These are phyloP conservation scores for Elaeis guineensis DNA, from an alignment of 176 grass and related monocot species.

Conservation along the genomic window DNA sequence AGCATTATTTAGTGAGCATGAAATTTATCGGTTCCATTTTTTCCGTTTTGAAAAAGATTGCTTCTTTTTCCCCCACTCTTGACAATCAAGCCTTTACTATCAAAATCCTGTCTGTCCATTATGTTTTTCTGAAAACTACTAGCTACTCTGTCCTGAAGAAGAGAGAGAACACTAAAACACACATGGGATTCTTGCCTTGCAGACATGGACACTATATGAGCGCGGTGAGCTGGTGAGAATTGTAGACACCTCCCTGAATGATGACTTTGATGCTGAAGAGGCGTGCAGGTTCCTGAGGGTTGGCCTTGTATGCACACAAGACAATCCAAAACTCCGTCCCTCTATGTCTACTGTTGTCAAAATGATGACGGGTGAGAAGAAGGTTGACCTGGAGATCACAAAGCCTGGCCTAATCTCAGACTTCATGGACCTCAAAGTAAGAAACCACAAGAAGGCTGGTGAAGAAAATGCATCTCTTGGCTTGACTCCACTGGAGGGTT, in stretches of 20 bases:
- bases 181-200: conserved; percentile 10
- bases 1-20: no score
- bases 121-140: no score
- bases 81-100: no score
- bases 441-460: neutral
- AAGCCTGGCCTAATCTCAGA: conserved; percentile 83
- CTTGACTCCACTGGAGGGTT: no score
- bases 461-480: no score
- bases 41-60: no score
- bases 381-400: conserved; percentile 37
- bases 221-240: conserved; percentile 36
- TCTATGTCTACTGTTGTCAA: conserved; percentile 47
- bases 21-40: no score
- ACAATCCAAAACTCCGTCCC: conserved; percentile 54
- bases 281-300: conserved; percentile 46
- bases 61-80: no score
- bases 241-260: conserved; percentile 42
- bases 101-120: no score
- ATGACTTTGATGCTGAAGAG: conserved; percentile 32
- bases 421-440: conserved; percentile 74
- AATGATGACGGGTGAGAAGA: conserved; percentile 43
- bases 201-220: conserved; percentile 65
- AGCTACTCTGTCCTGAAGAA: no score
- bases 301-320: conserved; percentile 76
- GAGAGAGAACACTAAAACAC: no score